Evolutionary conservation across 352 stramenopile species (phyloP), one percentile per base, ranked within the genome.

Genomic region (Blastocystis sp.): DNA sequence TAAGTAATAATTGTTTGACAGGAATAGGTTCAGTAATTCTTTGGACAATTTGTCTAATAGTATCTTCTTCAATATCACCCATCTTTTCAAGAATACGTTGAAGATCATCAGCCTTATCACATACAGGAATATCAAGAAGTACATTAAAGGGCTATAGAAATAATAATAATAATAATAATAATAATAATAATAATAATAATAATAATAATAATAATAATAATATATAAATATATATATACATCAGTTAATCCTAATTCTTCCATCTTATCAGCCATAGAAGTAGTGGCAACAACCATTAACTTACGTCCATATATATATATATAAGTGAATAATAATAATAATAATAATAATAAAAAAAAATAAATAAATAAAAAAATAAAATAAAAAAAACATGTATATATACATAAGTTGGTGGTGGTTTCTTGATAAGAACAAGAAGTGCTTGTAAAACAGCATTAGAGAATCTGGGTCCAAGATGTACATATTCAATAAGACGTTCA

Each of bases 381-480:
- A n/a, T n/a, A n/a, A n/a, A n/a, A n/a, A n/a, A n/a, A n/a, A n/a
- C n/a, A n/a, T n/a, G n/a, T n/a, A n/a, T n/a, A n/a, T n/a, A n/a
- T n/a, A n/a, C n/a, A n/a, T n/a, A 77, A 25, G 83, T 80, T 0
- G 81, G 80, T 56, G 89, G 84, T 13, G 84, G 76, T 73, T 96
- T 97, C 71, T 94, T 93, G 34, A 97, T 77, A 49, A 99, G 70
- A 33, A 99, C 86, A 68, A 98, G 81, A 2, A 99, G 72, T 9
- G 89, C 91, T 71, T 99, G 91, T 30, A 99, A 73, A 35, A 98
- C 87, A 25, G 85, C 68, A 75, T 99, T 99, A 46, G 79, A 94
- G 71, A 98, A 98, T 32, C 90, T 82, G 32, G 88, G 88, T 11
- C 90, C 90, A 42, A 95, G 77, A 23, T 70, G 71, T 9, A 87